Percentiles rank a stretch among this genome's conserved stretches.
Conservation (phyloP, 805 yeast species). For the Wickerhamia fluorescens region DNA sequence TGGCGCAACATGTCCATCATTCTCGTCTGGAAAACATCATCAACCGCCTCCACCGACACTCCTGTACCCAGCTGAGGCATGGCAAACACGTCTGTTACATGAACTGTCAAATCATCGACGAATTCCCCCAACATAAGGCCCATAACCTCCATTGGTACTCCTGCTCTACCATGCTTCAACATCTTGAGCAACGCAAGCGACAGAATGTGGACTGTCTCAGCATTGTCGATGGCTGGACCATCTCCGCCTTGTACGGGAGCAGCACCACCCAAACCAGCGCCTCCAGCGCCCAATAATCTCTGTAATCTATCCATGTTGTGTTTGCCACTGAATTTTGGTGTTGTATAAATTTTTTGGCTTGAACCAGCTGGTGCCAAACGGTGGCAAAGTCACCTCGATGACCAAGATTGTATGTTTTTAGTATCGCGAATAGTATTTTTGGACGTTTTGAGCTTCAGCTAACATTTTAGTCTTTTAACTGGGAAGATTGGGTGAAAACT, state of each 20-base stretch:
- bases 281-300: slow-evolving; percentile 37
- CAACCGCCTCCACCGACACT: slow-evolving; percentile 98
- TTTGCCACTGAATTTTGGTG: no score
- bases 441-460: no score
- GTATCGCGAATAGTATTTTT: no score
- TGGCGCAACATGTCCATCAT: slow-evolving; percentile 99
- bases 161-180: slow-evolving; percentile 96
- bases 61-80: slow-evolving; percentile 99
- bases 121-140: slow-evolving; percentile 98
- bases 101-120: slow-evolving; percentile 94
- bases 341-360: no score
- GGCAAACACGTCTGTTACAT: slow-evolving; percentile 96
- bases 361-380: no score
- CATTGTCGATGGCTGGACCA: slow-evolving; percentile 83
- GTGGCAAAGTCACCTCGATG: no score
- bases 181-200: slow-evolving; percentile 91
- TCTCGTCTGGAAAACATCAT: slow-evolving; percentile 95
- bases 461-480: no score
- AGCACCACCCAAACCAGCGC: slow-evolving; percentile 37
- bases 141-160: slow-evolving; percentile 80
- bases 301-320: slow-evolving; percentile 42
- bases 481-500: no score
- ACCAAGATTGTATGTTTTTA: no score
- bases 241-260: slow-evolving; percentile 45
- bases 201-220: slow-evolving; percentile 94